Base-by-base conservation (phyloP, 2,329 filamentous ascomycete species). In the Ceratocystis albifundus region DNA sequence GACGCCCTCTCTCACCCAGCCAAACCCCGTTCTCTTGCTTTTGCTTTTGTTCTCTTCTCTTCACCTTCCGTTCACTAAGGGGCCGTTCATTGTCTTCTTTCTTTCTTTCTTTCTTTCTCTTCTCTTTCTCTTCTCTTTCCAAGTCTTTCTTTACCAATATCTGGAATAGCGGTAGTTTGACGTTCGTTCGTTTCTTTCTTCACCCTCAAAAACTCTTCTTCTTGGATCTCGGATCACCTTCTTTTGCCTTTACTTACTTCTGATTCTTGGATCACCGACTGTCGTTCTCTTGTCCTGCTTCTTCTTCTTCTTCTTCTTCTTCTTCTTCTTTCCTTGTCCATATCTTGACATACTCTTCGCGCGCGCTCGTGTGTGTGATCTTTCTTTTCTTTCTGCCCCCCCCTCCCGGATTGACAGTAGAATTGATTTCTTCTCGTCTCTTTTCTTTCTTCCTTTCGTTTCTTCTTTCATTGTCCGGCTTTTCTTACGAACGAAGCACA, bases 1-100 rank as follows among this genome's bases (percentile, higher is more conserved):
- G 55, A n/a, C 17, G 20, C 55, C n/a, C 55, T 20, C 55, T 59
- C 12, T 4, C 55, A 59, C 28, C 8, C 28, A 36, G 55, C 61
- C 30, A 61, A 20, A 3, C 59, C 59, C 59, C 48, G 45, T 67
- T 67, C 53, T 66, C 65, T n/a, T n/a, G n/a, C n/a, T n/a, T n/a
- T n/a, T n/a, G 36, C 66, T 65, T 66, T 53, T 66, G 44, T 44
- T 61, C 32, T 65, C 32, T 65, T 65, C 65, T 65, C 59, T 63
- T 70, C 65, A 69, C 69, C 66, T 66, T 66, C 69, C 70, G 53
- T 66, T 61, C 62, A 62, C 53, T 36, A 64, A 68, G 65, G 74
- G 65, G 74, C 72, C 73, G 72, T 70, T 70, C 71, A 67, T 71
- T 69, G 72, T 70, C 67, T 70, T 71, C 73, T 68, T 63, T 57